These are phyloP conservation scores for Tribonema minus DNA, from an alignment of 108 stramenopile genomes.

Conservation along the genomic window DNA sequence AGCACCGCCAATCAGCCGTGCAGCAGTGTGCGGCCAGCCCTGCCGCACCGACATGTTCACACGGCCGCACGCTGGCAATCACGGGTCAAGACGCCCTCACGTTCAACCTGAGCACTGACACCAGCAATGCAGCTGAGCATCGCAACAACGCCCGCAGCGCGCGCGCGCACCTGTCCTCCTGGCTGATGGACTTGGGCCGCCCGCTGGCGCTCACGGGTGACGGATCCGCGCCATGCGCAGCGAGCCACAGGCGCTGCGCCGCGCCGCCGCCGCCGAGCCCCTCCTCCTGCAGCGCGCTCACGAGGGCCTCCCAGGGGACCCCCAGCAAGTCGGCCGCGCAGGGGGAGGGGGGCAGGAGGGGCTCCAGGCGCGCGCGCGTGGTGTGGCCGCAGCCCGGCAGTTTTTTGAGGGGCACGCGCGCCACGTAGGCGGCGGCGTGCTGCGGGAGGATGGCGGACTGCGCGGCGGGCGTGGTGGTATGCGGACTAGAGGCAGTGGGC, in stretches of 20 bases:
- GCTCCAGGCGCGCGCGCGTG: neutral
- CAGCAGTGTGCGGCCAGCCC: no score
- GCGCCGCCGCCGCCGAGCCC: neutral
- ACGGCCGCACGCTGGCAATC: no score
- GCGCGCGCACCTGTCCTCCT: no score
- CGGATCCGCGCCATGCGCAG: neutral
- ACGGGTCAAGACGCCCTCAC: no score
- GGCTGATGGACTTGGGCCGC: constrained; percentile 30
- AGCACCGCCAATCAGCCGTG: no score
- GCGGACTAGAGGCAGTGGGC: no score
- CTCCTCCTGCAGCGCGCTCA: neutral
- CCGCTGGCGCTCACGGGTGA: constrained; percentile 2
- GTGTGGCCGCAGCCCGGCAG: constrained; percentile 13
- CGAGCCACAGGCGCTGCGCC: neutral
- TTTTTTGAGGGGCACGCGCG: constrained; percentile 5
- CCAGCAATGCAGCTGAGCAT: no score
- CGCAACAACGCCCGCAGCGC: no score
- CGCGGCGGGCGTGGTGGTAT: no score
- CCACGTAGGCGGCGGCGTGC: constrained; percentile 1
- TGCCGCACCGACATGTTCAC: no score
- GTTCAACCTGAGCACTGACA: no score
- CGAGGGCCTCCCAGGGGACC: neutral
- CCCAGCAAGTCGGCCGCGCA: neutral
- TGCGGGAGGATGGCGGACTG: no score
- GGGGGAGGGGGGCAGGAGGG: neutral